Percentiles rank a stretch among this genome's conserved stretches.
phyloP scores from a whole-genome alignment of 2,329 filamentous ascomycete genomes.

The Pseudopithomyces chartarum region DNA sequence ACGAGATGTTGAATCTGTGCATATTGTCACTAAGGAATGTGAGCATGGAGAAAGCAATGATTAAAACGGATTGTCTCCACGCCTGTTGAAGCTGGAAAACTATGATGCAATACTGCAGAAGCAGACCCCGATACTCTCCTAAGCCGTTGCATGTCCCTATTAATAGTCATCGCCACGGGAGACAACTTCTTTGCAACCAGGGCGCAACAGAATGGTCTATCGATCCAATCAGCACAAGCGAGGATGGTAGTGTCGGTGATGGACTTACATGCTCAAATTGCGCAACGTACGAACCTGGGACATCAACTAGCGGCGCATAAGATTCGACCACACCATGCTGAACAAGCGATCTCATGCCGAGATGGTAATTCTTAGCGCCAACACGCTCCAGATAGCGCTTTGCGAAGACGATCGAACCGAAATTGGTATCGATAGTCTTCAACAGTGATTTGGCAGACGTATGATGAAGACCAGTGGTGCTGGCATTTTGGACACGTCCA shows the following conservation, averaged over 20 bases:
- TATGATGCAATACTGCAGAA: background rate
- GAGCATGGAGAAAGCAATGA: background rate
- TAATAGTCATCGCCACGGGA: slow-evolving; percentile 85
- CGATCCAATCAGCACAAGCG: background rate
- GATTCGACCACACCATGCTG: slow-evolving; percentile 80
- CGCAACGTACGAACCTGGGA: slow-evolving; percentile 90
- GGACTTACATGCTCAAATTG: slow-evolving; percentile 89
- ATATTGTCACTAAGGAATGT: background rate
- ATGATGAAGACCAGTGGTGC: slow-evolving; percentile 72
- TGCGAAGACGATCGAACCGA: slow-evolving; percentile 88
- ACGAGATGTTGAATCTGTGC: background rate
- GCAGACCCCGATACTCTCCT: background rate
- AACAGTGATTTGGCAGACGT: slow-evolving; percentile 82
- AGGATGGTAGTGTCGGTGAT: background rate
- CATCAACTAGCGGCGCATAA: slow-evolving; percentile 85
- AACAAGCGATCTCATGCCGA: slow-evolving; percentile 87
- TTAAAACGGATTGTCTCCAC: background rate
- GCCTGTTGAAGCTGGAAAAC: background rate
- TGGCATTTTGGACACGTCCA: slow-evolving; percentile 70
- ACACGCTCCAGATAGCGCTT: slow-evolving; percentile 85
- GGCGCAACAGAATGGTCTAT: slow-evolving; percentile 38
- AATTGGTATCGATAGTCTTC: slow-evolving; percentile 91
- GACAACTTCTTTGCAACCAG: slow-evolving; percentile 78
- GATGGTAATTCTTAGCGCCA: slow-evolving; percentile 87
- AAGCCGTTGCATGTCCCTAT: slow-evolving; percentile 9